Evolutionary conservation across 306 rosid genomes (phyloP).

Genomic region (Prunus padus): DNA sequence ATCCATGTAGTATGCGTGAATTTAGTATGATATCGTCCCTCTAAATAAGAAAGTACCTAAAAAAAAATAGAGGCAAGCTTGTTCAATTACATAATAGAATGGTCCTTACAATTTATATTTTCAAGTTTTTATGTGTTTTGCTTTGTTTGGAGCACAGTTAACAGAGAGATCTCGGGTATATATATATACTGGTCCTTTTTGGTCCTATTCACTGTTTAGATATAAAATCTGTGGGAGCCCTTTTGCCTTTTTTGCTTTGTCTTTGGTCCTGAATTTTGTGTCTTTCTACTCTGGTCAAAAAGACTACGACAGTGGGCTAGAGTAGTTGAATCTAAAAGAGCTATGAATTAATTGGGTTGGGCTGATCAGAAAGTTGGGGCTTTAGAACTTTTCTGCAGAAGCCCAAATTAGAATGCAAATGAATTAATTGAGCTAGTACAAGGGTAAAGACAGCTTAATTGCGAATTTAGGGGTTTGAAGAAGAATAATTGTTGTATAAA

Average conservation of each 20-base stretch:
- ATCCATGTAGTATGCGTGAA: no score
- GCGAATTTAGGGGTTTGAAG: no score
- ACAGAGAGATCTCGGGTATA: not conserved
- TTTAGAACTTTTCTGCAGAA: no score
- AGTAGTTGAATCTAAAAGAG: constrained; percentile 6
- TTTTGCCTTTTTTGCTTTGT: constrained; percentile 51
- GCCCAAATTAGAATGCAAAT: not conserved
- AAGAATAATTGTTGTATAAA: not conserved
- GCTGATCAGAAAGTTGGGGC: not conserved
- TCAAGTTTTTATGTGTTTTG: not conserved
- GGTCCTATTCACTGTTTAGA: not conserved
- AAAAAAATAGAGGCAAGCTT: no score
- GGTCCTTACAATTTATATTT: no score
- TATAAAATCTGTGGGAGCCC: constrained; percentile 15
- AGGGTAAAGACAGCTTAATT: not conserved
- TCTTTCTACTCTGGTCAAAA: constrained; percentile 25
- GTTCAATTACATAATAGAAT: no score
- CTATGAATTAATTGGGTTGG: not conserved
- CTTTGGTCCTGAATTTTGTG: constrained; percentile 27
- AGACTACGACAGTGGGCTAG: constrained; percentile 16
- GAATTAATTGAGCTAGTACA: not conserved
- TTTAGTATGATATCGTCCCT: fast-evolving
- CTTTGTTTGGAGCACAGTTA: not conserved
- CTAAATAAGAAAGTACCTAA: no score
- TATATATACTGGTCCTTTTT: not conserved